phyloP scores from a whole-genome alignment of 2,329 filamentous ascomycete genomes.

The Aspergillus awamori region DNA sequence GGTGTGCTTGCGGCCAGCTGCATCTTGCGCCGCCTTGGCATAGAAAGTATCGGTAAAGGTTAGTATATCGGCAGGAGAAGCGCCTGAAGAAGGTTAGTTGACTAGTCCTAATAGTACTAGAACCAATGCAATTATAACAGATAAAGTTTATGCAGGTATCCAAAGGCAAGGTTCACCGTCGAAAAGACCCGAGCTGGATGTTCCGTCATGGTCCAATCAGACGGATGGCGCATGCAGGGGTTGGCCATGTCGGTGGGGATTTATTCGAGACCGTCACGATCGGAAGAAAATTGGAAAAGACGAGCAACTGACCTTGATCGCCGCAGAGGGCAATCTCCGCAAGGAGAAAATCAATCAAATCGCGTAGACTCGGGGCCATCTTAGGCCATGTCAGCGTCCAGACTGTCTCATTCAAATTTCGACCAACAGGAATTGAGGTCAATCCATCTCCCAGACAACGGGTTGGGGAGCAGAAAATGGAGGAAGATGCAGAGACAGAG shows the following conservation, averaged over 20 bases:
- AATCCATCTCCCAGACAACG: conserved; percentile 17
- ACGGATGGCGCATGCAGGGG: conserved; percentile 14
- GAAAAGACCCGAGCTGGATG: background rate
- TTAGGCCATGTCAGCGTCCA: conserved; percentile 19
- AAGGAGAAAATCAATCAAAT: conserved; percentile 60
- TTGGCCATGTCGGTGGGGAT: background rate
- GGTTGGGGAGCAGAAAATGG: conserved; percentile 2
- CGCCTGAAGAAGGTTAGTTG: conserved; percentile 30
- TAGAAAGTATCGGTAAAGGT: conserved; percentile 43
- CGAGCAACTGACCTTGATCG: conserved; percentile 49
- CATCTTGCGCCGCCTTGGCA: conserved; percentile 25
- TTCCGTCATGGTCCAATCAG: background rate
- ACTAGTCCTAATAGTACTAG: background rate
- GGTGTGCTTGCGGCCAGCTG: conserved; percentile 23
- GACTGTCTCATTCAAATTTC: conserved; percentile 12
- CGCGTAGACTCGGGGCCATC: conserved; percentile 57
- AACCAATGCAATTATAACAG: no score
- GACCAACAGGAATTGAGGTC: background rate
- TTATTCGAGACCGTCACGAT: conserved; percentile 2
- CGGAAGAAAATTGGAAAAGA: conserved; percentile 9
- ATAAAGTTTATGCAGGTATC: background rate
- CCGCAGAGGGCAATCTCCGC: conserved; percentile 63
- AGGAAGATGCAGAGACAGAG: conserved; percentile 15
- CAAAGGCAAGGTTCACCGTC: background rate
- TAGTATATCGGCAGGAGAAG: conserved; percentile 40